A percentile compares a stretch with the other conserved stretches of the same genome.
phyloP scores from a whole-genome alignment of 352 stramenopile genomes.

The Paralagenidium karlingii region DNA sequence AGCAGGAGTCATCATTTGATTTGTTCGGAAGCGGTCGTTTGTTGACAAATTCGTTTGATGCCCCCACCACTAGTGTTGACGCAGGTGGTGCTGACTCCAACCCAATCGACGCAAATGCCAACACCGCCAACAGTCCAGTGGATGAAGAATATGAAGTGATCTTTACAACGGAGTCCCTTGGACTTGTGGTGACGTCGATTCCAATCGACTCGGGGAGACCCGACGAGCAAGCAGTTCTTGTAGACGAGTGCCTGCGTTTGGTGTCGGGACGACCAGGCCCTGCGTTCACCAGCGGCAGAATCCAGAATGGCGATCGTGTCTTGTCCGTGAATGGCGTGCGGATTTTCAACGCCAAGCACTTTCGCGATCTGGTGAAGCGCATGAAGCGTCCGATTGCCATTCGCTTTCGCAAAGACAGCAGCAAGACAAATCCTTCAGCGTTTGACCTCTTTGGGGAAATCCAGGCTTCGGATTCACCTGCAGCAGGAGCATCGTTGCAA shows the following conservation, averaged over 20 bases:
- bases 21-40: too few species aligned
- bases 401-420: conserved; percentile 39
- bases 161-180: conserved; percentile 40
- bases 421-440: background rate
- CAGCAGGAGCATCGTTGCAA: background rate
- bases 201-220: conserved; percentile 40
- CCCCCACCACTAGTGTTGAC: background rate
- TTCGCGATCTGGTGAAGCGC: conserved; percentile 48
- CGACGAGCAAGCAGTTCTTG: conserved; percentile 30
- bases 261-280: conserved; percentile 23
- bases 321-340: conserved; percentile 52
- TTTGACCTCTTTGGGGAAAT: conserved; percentile 3
- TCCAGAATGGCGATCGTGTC: conserved; percentile 51
- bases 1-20: too few species aligned
- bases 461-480: background rate
- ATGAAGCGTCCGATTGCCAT: conserved; percentile 50
- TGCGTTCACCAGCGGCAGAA: conserved; percentile 33
- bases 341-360: conserved; percentile 56
- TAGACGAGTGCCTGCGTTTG: conserved; percentile 45
- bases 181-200: conserved; percentile 18
- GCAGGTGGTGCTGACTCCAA: background rate
- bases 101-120: background rate
- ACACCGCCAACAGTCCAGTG: conserved; percentile 2
- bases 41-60: conserved; percentile 11
- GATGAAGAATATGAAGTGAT: conserved; percentile 63